These are phyloP conservation scores for Wilcoxina mikolae DNA, from an alignment of 495 filamentous ascomycete genomes.

Conservation along the genomic window DNA sequence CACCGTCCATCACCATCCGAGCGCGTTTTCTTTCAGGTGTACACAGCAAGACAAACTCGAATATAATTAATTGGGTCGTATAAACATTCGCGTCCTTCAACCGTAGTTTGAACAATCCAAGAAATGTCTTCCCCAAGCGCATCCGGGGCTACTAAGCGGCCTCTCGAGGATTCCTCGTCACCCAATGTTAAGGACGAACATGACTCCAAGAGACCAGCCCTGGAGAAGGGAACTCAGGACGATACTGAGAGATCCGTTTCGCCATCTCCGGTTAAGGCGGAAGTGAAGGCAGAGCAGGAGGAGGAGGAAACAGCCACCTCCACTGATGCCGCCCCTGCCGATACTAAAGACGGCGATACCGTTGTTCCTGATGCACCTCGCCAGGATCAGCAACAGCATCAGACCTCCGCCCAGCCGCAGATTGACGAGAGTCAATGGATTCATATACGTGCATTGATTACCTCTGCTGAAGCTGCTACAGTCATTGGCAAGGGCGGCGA, in stretches of 20 bases:
- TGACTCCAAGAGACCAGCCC: conserved; percentile 89
- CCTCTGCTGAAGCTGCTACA: conserved; percentile 90
- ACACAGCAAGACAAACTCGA: conserved; percentile 28
- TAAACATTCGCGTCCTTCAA: conserved; percentile 29
- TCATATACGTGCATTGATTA: conserved; percentile 89
- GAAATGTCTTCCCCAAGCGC: conserved; percentile 40
- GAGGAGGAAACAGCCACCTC: conserved; percentile 29
- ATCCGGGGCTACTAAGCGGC: conserved; percentile 63
- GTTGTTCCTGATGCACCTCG: conserved; percentile 60
- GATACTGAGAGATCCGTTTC: conserved; percentile 31
- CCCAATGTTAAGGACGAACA: conserved; percentile 81
- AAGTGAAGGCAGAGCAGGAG: conserved; percentile 30
- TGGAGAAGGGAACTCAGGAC: conserved; percentile 55
- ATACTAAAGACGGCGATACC: conserved; percentile 46
- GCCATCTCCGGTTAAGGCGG: conserved; percentile 28
- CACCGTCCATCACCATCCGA: conserved; percentile 14
- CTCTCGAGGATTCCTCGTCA: conserved; percentile 90
- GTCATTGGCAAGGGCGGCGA: conserved; percentile 97
- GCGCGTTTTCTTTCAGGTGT: conserved; percentile 29
- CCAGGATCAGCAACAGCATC: conserved; percentile 33
- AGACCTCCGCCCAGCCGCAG: conserved; percentile 37
- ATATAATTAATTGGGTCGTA: conserved; percentile 30
- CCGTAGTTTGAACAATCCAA: conserved; percentile 22
- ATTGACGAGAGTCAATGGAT: conserved; percentile 93
- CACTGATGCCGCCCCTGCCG: conserved; percentile 38